These are phyloP conservation scores for Lactarius hengduanensis DNA, from an alignment of 768 basidiomycete species.

Conservation along the genomic window DNA sequence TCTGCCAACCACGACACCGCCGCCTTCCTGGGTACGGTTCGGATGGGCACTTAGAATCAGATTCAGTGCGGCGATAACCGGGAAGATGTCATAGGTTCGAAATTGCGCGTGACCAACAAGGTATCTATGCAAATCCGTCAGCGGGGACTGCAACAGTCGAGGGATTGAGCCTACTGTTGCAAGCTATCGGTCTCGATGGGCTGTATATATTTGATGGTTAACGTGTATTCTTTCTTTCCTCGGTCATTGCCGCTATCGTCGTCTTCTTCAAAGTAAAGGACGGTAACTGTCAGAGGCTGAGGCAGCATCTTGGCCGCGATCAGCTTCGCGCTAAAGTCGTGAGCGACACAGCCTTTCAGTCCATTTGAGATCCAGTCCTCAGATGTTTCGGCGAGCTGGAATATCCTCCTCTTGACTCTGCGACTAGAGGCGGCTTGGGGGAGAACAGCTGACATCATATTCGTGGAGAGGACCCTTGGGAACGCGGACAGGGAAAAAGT, in stretches of 20 bases:
- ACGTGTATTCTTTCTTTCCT: constrained; percentile 43
- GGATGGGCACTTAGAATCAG: constrained; percentile 47
- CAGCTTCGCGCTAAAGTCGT: constrained; percentile 48
- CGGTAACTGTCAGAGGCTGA: constrained; percentile 41
- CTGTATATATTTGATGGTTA: constrained; percentile 45
- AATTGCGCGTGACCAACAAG: constrained; percentile 44
- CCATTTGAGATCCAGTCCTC: constrained; percentile 43
- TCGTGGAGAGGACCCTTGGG: constrained; percentile 49
- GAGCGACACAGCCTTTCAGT: constrained; percentile 44
- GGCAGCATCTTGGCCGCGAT: constrained; percentile 43
- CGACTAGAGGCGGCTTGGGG: constrained; percentile 37
- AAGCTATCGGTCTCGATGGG: constrained; percentile 46
- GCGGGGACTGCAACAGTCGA: neutral
- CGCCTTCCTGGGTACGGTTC: constrained; percentile 37
- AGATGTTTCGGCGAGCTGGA: constrained; percentile 47
- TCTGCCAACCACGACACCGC: constrained; percentile 51
- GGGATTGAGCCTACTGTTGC: constrained; percentile 35
- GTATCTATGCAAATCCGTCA: constrained; percentile 38
- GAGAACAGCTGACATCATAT: constrained; percentile 47
- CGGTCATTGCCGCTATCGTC: constrained; percentile 34
- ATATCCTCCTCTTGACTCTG: constrained; percentile 47
- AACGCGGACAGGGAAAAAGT: constrained; percentile 51
- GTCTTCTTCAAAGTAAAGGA: constrained; percentile 48
- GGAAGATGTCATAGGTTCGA: constrained; percentile 45
- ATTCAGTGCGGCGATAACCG: constrained; percentile 51